Base-by-base conservation (phyloP, 1,139 yeast genomes). In the Yamadazyma diospyri region DNA sequence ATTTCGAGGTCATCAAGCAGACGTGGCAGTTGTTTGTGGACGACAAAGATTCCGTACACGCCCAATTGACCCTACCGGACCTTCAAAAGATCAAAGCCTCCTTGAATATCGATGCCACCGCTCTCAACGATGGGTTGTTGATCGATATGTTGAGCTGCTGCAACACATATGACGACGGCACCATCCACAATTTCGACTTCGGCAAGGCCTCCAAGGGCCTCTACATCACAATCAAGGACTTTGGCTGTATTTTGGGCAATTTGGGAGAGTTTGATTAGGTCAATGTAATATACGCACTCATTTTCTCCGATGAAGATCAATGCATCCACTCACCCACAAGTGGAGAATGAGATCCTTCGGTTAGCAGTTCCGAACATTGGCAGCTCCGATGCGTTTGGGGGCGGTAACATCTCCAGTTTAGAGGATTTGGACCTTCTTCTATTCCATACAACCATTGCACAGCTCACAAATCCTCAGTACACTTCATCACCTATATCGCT, bases 71-170 rank as follows among this genome's bases (percentile, higher is more conserved):
- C 1, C 41, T 68, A 7, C 62, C 62, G 1, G 65, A 59, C 28
- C 43, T 69, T 31, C 53, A 60, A 31, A 43, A 39, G 11, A 55
- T 68, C 22, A 68, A 68, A 35, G 35, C 46, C 1, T 37, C 39
- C 2, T 46, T 68, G 23, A 51, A 54, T 16, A 44, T 67, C 21
- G 64, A 60, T 24, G 48, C 35, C 14, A 11, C 10, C 25, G 16
- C 43, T 4, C 40, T 61, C 12, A 52, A 56, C 23, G 69, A 67
- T 36, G 41, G 59, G 5, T 48, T 66, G n/a, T 47, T 69, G 30
- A 69, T 69, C 7, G 73, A 68, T 38, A 69, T 69, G 74, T 46
- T 69, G 20, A 59, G 72, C 25, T 61, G 71, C 30, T 51, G 69
- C 31, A 32, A 55, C 5, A 50, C 56, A 4, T 60, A 57, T 27